Evolutionary conservation across 768 basidiomycete genomes (phyloP), one percentile per base, ranked within the genome.

Genomic region (Saitozyma sp.): DNA sequence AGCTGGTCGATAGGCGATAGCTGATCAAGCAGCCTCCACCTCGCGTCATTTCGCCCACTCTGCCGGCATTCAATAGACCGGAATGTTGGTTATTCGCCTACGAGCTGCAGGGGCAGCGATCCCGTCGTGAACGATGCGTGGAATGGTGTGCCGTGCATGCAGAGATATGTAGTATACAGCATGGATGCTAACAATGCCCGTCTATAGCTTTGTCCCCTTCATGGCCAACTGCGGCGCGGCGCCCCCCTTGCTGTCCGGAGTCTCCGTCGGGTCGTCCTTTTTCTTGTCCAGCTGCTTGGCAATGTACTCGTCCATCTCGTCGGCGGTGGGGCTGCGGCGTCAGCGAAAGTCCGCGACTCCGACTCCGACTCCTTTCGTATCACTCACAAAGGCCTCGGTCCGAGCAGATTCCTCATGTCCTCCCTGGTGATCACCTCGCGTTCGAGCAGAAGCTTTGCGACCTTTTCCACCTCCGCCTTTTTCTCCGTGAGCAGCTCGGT

Each of bases 221-320:
- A 64, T 59, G 10, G 63, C 63, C 37, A 64, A 41, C 39, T 59
- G 58, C 10, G 58, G 58, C 38, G 50, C 19, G 9, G 63, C 50
- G n/a, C 20, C 54, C 17, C 43, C 54, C 19, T 43, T 46, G 45
- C 56, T 54, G 38, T 6, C 29, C 51, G 13, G n/a, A n/a, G 42
- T 37, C 17, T 48, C 37, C 45, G 52, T 29, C 50, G 65, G 37
- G 42, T 62, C 53, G 45, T 63, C 64, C 68, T 70, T 63, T 52
- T 76, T 69, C 56, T 66, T 68, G 64, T 76, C 71, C 29, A 79
- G 67, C 69, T 78, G 75, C 43, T 66, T 67, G 63, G 95, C 92
- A n/a, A 95, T 84, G 89, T 92, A 95, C 77, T 89, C 90, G 82
- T 96, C 93, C 94, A 97, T 96, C 68, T 95, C 92, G 76, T 95